These are phyloP conservation scores for Colletotrichum eleusines DNA, from an alignment of 2,329 filamentous ascomycete species.

Conservation along the genomic window DNA sequence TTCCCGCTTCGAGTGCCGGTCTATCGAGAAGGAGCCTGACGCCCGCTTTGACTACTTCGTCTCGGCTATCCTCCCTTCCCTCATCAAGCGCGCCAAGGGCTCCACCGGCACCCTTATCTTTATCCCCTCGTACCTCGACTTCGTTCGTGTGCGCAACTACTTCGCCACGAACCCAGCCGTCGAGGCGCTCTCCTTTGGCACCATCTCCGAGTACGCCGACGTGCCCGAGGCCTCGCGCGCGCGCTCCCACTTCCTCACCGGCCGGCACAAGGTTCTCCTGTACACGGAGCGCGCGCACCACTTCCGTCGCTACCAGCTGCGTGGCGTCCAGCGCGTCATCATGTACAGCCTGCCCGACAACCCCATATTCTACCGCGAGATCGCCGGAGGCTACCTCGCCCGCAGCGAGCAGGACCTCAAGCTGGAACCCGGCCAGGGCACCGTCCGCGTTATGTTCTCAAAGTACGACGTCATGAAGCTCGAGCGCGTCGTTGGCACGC, in stretches of 20 bases:
- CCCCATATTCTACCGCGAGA: slow-evolving; percentile 81
- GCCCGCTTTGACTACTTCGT: slow-evolving; percentile 92
- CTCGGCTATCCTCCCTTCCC: slow-evolving; percentile 80
- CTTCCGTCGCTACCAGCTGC: slow-evolving; percentile 87
- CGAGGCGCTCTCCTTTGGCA: slow-evolving; percentile 75
- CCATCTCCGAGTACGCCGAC: slow-evolving; percentile 89
- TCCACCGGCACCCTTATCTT: slow-evolving; percentile 83
- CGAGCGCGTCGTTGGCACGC: slow-evolving; percentile 87
- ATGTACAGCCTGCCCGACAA: slow-evolving; percentile 95
- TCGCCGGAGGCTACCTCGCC: slow-evolving; percentile 75
- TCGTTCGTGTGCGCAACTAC: slow-evolving; percentile 92
- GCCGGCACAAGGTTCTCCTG: slow-evolving; percentile 83
- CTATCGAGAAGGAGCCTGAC: slow-evolving; percentile 83
- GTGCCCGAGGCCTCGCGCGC: slow-evolving; percentile 84
- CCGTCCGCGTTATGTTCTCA: slow-evolving; percentile 77
- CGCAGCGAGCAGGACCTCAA: slow-evolving; percentile 68
- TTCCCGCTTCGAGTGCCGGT: slow-evolving; percentile 81
- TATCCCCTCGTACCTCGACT: slow-evolving; percentile 94
- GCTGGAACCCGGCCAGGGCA: slow-evolving; percentile 70
- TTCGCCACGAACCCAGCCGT: slow-evolving; percentile 78
- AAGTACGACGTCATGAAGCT: slow-evolving; percentile 91
- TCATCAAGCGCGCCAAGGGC: slow-evolving; percentile 76
- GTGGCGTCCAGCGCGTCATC: slow-evolving; percentile 85
- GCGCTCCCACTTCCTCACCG: slow-evolving; percentile 86
- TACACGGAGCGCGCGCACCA: slow-evolving; percentile 98